Evolutionary conservation across 2,329 filamentous ascomycete species (phyloP).

Genomic region (Colletotrichum kahawae): DNA sequence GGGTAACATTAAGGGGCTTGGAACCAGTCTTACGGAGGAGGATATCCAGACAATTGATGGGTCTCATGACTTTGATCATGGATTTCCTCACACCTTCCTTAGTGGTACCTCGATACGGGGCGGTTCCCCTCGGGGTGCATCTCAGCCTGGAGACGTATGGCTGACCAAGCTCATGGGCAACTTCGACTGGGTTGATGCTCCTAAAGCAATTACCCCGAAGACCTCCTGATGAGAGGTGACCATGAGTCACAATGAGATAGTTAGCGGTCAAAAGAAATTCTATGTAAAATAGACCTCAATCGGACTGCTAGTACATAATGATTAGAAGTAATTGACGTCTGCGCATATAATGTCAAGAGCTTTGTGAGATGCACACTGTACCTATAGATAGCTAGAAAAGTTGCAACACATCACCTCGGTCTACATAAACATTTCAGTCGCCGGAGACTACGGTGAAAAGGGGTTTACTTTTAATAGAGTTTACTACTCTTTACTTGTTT

Average conservation of each 20-base stretch:
- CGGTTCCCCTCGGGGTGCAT: not conserved
- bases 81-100: not conserved
- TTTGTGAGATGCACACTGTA: not conserved
- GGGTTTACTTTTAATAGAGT: too few relatives aligned
- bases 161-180: not conserved
- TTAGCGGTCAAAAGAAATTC: too few relatives aligned
- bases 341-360: not conserved
- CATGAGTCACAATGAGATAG: too few relatives aligned
- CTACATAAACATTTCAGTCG: too few relatives aligned
- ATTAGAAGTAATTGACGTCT: too few relatives aligned
- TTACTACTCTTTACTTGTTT: too few relatives aligned
- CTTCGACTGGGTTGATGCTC: not conserved
- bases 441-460: too few relatives aligned
- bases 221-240: not conserved
- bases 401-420: not conserved
- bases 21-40: slow-evolving; percentile 52
- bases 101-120: not conserved
- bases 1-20: slow-evolving; percentile 63
- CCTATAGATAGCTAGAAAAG: not conserved
- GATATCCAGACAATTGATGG: slow-evolving; percentile 62
- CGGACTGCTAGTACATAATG: too few relatives aligned
- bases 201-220: not conserved
- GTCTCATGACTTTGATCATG: slow-evolving; percentile 51
- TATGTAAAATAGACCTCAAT: too few relatives aligned
- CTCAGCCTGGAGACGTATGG: not conserved